phyloP scores from a whole-genome alignment of 305 asterid species.

The Caryopteris hybrid region DNA sequence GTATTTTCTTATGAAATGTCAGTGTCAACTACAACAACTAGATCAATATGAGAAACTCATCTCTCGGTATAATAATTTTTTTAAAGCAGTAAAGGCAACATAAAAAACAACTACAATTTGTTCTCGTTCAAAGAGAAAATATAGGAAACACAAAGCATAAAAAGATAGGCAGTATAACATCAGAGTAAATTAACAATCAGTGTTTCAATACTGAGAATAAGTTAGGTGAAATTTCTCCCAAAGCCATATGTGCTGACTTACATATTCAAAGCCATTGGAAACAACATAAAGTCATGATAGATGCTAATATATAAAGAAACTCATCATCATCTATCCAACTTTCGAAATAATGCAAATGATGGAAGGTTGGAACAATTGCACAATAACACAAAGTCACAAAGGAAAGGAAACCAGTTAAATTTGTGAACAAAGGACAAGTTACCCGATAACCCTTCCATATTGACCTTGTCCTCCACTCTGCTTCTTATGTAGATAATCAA shows the following conservation, averaged over 20 bases:
- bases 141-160: not conserved
- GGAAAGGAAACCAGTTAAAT: not conserved
- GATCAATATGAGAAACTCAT: not conserved
- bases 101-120: not conserved
- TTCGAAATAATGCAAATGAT: not conserved
- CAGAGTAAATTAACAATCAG: not conserved
- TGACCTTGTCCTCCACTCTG: slow-evolving; percentile 99
- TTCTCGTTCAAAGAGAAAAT: not conserved
- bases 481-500: slow-evolving; percentile 95
- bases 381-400: not conserved
- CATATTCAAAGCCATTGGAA: not conserved
- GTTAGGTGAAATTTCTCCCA: not conserved
- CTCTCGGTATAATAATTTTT: not conserved
- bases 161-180: not conserved
- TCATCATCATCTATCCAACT: not conserved
- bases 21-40: not conserved
- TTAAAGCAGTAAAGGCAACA: not conserved
- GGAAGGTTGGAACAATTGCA: not conserved
- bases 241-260: not conserved
- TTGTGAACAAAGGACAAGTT: slow-evolving; percentile 10
- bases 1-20: not conserved
- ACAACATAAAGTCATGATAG: not conserved
- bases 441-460: slow-evolving; percentile 97
- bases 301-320: not conserved
- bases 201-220: not conserved